Percentiles rank a stretch among this genome's conserved stretches.
Conservation (phyloP, 139 green algal species). For the Desmodesmus armatus region DNA sequence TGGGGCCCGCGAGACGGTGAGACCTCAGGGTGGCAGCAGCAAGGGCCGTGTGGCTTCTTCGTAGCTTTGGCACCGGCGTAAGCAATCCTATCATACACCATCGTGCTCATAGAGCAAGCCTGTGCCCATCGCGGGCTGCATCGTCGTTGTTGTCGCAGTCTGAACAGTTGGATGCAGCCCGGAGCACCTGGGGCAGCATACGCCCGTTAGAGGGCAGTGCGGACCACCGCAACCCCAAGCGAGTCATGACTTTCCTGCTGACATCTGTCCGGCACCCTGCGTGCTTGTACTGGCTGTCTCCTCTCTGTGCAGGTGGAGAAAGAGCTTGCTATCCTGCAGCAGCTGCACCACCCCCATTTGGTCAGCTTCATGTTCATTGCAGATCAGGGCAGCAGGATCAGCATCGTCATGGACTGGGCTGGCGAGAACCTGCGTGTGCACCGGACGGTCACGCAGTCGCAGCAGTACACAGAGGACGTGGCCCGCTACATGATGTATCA, state of each 20-base stretch:
- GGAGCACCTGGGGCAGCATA: no score
- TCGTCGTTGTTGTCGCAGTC: no score
- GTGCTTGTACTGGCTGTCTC: background rate
- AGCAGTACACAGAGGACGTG: slow-evolving; percentile 36
- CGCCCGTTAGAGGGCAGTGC: no score
- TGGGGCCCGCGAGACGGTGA: slow-evolving; percentile 35
- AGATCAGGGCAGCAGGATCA: slow-evolving; percentile 39
- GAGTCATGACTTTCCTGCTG: no score
- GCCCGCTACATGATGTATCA: slow-evolving; percentile 46
- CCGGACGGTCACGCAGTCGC: background rate
- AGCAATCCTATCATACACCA: no score
- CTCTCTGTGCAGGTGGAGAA: slow-evolving; percentile 38
- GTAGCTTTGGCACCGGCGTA: no score
- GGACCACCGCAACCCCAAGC: no score
- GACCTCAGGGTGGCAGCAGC: background rate
- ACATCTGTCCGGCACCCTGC: no score
- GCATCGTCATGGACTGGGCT: slow-evolving; percentile 46
- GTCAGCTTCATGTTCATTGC: slow-evolving; percentile 33
- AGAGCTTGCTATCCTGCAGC: slow-evolving; percentile 38
- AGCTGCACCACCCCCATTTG: slow-evolving; percentile 42
- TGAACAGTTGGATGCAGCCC: no score
- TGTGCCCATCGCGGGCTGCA: no score
- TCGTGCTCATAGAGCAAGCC: no score
- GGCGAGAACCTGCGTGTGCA: slow-evolving; percentile 34
- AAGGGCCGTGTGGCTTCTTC: no score